Percentiles rank a stretch among this genome's conserved stretches.
Conservation (phyloP, 129 eudicot genomes). For the Centella asiatica region DNA sequence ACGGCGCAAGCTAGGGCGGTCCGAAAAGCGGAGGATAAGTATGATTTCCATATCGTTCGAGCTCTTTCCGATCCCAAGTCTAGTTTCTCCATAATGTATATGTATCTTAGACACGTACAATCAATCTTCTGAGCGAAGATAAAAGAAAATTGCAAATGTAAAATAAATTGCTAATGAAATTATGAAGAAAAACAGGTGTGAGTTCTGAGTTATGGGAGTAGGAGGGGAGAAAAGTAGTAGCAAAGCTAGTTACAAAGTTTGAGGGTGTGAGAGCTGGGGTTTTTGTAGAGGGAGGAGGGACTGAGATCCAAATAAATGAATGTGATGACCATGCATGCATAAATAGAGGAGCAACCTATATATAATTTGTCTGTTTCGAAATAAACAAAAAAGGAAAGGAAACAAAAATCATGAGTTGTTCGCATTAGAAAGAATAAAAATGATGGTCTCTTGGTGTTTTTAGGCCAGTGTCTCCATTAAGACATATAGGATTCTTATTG, state of each 20-base stretch:
- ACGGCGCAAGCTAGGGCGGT: conserved; percentile 70
- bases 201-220: neutral
- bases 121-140: too few species aligned
- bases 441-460: too few species aligned
- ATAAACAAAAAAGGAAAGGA: too few species aligned
- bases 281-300: conserved; percentile 7
- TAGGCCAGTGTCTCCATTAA: too few species aligned
- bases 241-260: neutral
- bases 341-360: neutral
- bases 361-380: too few species aligned
- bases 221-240: neutral
- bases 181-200: neutral
- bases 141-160: too few species aligned
- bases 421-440: too few species aligned
- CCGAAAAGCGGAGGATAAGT: conserved; percentile 52
- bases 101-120: too few species aligned
- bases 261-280: conserved; percentile 8
- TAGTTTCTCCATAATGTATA: neutral
- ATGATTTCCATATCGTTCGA: conserved; percentile 39
- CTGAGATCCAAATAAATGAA: neutral
- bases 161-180: too few species aligned
- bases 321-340: neutral
- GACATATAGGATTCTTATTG: too few species aligned
- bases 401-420: too few species aligned
- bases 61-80: conserved; percentile 12